Evolutionary conservation across 2,329 filamentous ascomycete species (phyloP).

Genomic region (Colletotrichum destructivum): DNA sequence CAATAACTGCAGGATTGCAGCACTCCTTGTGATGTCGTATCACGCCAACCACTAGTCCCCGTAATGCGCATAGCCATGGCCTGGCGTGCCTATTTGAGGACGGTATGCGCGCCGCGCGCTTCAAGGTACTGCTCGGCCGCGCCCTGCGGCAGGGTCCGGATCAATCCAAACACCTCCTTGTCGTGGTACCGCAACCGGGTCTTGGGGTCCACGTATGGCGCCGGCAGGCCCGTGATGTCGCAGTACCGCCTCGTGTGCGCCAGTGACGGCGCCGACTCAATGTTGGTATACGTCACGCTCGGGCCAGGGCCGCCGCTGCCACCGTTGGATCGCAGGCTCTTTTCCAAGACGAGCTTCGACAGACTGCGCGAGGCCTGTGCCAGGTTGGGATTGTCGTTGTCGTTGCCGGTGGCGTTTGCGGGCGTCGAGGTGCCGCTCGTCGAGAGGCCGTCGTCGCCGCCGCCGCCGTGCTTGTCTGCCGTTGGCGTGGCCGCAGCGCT

Average conservation of each 20-base stretch:
- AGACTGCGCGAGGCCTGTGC: conserved; percentile 91
- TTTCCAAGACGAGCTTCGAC: conserved; percentile 90
- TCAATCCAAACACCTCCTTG: conserved; percentile 88
- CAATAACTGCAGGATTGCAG: conserved; percentile 5
- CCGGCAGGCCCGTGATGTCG: conserved; percentile 94
- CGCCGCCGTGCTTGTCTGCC: conserved; percentile 56
- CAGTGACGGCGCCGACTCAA: conserved; percentile 92
- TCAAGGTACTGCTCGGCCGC: conserved; percentile 91
- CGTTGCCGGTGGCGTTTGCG: conserved; percentile 54
- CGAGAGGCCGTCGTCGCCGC: conserved; percentile 70
- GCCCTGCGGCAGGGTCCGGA: conserved; percentile 85
- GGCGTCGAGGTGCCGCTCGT: conserved; percentile 74
- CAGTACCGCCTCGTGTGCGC: conserved; percentile 91
- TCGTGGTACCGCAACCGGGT: conserved; percentile 94
- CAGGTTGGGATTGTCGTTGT: conserved; percentile 74
- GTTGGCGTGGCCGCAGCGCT: conserved; percentile 81
- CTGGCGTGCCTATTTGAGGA: conserved; percentile 77
- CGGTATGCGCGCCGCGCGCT: conserved; percentile 90
- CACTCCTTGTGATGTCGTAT: neutral
- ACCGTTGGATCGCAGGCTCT: conserved; percentile 71
- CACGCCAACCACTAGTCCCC: neutral
- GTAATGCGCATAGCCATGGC: neutral
- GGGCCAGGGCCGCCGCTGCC: conserved; percentile 68
- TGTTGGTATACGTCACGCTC: conserved; percentile 92
- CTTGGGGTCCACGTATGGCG: conserved; percentile 95